Base-by-base conservation (phyloP, 2,329 filamentous ascomycete genomes). In the Aotearoamyces nothofagi region DNA sequence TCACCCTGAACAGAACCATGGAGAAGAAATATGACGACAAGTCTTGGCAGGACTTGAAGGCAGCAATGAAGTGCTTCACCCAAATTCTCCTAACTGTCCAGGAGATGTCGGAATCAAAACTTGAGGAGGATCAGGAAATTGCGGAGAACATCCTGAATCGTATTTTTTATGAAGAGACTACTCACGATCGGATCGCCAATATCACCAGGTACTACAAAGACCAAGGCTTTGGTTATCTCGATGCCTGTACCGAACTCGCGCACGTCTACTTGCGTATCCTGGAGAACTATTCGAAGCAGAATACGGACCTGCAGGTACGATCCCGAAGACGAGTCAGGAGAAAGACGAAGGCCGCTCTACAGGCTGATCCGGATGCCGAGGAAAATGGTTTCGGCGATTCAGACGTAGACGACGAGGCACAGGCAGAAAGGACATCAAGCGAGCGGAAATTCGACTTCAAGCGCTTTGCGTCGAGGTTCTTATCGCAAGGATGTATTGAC, bases 151-250 rank as follows among this genome's bases (percentile, higher is more conserved):
- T 92, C 9, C 71, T 93, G 29, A 92, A 79, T 44, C 81, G 87
- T 36, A 82, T 98, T n/a, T 98, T 98, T 51, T 98, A 98, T 55
- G 90, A 98, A 53, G 84, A 96, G 47, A 71, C 81, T 1, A 94
- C 86, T 0, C 86, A 98, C 45, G 87, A 98, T 36, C 67, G 80
- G 14, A 69, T 98, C 29, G 68, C 87, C 16, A 69, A 74, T 34
- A 79, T 94, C 30, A 63, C 87, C 1, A 67, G 78, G 37, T 76
- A 68, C n/a, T 96, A 92, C 57, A 92, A 92, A 41, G 82, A 87
- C 35, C 90, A 96, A 55, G 80, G 82, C 0, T 90, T 94, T 42
- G 81, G 84, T 31, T 98, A 94, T 42, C 65, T 98, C 1, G 86
- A 98, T 52, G 78, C 86, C 5, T 77, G 78, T 33, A 96, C 87